Evolutionary conservation across 805 yeast genomes (phyloP).

Genomic region (Schwanniomyces vanrijiae): DNA sequence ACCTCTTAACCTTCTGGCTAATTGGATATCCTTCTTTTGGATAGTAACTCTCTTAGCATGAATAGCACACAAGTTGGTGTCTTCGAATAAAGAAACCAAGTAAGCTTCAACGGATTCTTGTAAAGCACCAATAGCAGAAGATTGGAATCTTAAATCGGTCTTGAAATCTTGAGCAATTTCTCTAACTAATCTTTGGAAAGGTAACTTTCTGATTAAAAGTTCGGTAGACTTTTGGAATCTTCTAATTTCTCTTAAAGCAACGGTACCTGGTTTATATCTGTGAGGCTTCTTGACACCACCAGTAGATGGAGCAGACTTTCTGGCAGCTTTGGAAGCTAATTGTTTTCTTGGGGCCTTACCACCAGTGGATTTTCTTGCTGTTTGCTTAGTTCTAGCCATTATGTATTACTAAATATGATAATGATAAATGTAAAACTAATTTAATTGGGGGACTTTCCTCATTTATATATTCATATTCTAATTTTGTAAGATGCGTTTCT

Average conservation of each 20-base stretch:
- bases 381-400: conserved; percentile 50
- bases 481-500: background rate
- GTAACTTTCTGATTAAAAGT: conserved; percentile 47
- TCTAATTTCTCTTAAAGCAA: conserved; percentile 50
- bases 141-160: conserved; percentile 48
- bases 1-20: conserved; percentile 51
- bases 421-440: background rate
- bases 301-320: conserved; percentile 47
- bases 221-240: conserved; percentile 49
- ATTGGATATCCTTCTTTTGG: conserved; percentile 49
- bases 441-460: background rate
- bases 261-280: conserved; percentile 53
- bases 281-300: conserved; percentile 51
- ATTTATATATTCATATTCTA: background rate
- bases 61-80: conserved; percentile 49
- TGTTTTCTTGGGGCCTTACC: conserved; percentile 52
- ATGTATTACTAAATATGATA: conserved; percentile 1
- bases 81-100: conserved; percentile 47
- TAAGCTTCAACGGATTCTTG: conserved; percentile 49
- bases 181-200: conserved; percentile 49
- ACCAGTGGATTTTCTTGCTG: conserved; percentile 50
- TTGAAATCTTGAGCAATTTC: conserved; percentile 49
- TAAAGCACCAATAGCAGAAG: conserved; percentile 48
- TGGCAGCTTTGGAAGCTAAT: conserved; percentile 49
- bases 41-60: conserved; percentile 51